Evolutionary conservation across 208 protist species (phyloP), one percentile per base, ranked within the genome.

Genomic region (Leishmania arabica): DNA sequence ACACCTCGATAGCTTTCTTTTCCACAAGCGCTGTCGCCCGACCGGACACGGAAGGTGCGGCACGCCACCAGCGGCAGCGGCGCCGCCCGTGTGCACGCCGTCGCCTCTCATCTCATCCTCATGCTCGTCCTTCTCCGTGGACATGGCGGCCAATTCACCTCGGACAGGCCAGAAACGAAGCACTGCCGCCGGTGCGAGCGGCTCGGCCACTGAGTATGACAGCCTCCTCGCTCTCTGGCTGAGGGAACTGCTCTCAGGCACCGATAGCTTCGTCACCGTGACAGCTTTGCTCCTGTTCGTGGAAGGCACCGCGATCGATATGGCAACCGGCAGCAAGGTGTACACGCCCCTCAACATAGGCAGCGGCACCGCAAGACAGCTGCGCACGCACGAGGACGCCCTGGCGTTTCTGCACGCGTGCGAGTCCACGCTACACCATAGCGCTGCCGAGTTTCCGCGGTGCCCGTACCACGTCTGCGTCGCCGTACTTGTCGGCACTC

Each of bases 151-250:
- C 6, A 49, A 6, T 27, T 27, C 68, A 34, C 70, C n/a, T 5
- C 42, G 8, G 34, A 21, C 27, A 45, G 11, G 9, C 45, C 47
- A 45, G 37, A 9, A 45, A 8, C 73, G 11, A 49, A 54, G 34
- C 19, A 75, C 56, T 1, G 42, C 13, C 11, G 34, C 62, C 47
- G 45, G 13, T 15, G 47, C 34, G 5, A 60, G 47, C 53, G 51
- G 2, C 13, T 11, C 8, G 9, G n/a, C n/a, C 2, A 7, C 37
- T 15, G 40, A 45, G 53, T 79, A 82, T 58, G 82, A 81, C 15
- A 86, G 82, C 53, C 31, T 86, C 37, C 40, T 86, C 19, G 75
- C 82, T 3, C 53, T 75, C 31, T 86, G 82, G 77, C 65, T 86
- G 56, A 45, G 53, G 17, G 78, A 80, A 3, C n/a, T 60, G 3